Conservation (phyloP, 2,329 filamentous ascomycete species). For the Ramularia collo-cygni region DNA sequence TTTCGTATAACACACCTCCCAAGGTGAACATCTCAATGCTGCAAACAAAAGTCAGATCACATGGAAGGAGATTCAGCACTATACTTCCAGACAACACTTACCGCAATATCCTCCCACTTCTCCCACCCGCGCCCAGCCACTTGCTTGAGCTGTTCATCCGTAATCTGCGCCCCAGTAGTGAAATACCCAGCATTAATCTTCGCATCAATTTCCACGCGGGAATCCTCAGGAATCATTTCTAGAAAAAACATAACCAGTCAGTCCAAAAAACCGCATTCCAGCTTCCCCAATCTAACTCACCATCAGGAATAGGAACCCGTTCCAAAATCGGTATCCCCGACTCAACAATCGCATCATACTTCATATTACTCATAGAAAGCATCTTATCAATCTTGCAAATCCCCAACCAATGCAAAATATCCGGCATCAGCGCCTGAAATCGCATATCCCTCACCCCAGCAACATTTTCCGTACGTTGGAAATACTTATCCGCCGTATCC, state of each 20-base stretch:
- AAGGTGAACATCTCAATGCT: no score
- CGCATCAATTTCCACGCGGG: constrained; percentile 95
- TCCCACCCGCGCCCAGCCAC: constrained; percentile 90
- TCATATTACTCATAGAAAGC: constrained; percentile 98
- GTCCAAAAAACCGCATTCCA: no score
- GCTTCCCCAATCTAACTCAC: no score
- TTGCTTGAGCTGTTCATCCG: constrained; percentile 71
- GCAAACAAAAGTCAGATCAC: no score
- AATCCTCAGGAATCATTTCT: constrained; percentile 85
- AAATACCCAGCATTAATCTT: constrained; percentile 91
- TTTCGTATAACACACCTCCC: no score
- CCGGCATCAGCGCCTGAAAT: constrained; percentile 70
- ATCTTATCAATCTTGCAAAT: constrained; percentile 98
- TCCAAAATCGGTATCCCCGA: constrained; percentile 39
- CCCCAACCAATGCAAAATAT: constrained; percentile 90
- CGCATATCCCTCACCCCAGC: constrained; percentile 84
- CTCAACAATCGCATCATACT: constrained; percentile 79
- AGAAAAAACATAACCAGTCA: no score
- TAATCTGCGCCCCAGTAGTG: constrained; percentile 82
- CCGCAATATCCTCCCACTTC: constrained; percentile 34
- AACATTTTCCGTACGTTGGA: constrained; percentile 95
- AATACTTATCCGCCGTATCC: constrained; percentile 82
- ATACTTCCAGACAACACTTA: no score
- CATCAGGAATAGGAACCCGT: constrained; percentile 75
- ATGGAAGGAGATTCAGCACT: no score